Evolutionary conservation across 768 basidiomycete genomes (phyloP).

Genomic region (Bullera alba): DNA sequence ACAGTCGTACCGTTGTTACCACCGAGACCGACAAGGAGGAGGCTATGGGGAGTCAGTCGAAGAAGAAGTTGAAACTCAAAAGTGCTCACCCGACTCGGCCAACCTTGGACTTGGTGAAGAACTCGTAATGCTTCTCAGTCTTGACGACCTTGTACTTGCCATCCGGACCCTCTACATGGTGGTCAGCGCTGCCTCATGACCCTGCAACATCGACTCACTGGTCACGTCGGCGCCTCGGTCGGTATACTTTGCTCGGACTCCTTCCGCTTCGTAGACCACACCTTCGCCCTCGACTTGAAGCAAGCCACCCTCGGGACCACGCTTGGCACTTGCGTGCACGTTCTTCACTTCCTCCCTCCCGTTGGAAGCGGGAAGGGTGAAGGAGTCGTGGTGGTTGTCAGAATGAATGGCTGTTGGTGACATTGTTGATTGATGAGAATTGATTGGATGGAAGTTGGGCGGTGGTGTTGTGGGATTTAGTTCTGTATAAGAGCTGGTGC

Average conservation of each 20-base stretch:
- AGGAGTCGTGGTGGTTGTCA: constrained; percentile 29
- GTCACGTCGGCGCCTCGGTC: constrained; percentile 49
- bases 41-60: constrained; percentile 50
- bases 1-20: constrained; percentile 97
- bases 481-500: constrained; percentile 57
- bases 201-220: constrained; percentile 53
- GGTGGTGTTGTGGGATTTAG: constrained; percentile 26
- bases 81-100: constrained; percentile 79
- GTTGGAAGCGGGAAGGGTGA: constrained; percentile 16
- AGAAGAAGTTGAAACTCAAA: constrained; percentile 4
- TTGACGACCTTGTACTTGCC: constrained; percentile 75
- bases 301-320: constrained; percentile 39
- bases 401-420: constrained; percentile 40
- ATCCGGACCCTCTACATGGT: constrained; percentile 52
- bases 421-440: constrained; percentile 31
- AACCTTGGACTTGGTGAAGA: constrained; percentile 80
- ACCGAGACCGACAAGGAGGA: constrained; percentile 94
- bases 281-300: constrained; percentile 40
- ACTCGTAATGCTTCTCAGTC: constrained; percentile 73
- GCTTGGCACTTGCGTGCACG: constrained; percentile 40
- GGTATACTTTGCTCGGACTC: constrained; percentile 34
- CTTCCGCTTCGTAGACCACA: constrained; percentile 35
- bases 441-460: constrained; percentile 17
- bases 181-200: constrained; percentile 26
- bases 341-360: constrained; percentile 5